Percentiles rank a stretch among this genome's conserved stretches.
These are phyloP conservation scores for Sporothrix euskadiensis DNA, from an alignment of 2,329 filamentous ascomycete genomes.

Conservation along the genomic window DNA sequence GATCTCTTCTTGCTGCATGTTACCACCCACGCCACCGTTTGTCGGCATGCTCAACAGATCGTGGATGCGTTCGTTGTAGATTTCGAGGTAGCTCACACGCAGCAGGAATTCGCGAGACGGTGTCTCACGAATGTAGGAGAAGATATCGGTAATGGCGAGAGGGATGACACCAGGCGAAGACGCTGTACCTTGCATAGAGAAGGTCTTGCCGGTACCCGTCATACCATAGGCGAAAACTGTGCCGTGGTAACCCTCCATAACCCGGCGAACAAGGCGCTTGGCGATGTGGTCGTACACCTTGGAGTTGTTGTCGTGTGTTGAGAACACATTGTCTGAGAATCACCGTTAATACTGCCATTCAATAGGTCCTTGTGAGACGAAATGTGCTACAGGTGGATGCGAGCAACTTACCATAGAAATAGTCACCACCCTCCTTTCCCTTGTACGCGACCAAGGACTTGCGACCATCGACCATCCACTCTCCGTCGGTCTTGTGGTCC, in stretches of 20 bases:
- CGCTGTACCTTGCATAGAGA: slow-evolving; percentile 98
- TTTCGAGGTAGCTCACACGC: slow-evolving; percentile 96
- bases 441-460: slow-evolving; percentile 78
- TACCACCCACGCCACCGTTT: slow-evolving; percentile 55
- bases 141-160: slow-evolving; percentile 96
- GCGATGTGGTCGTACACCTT: slow-evolving; percentile 93
- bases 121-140: slow-evolving; percentile 97
- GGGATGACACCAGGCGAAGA: slow-evolving; percentile 95
- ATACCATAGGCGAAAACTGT: slow-evolving; percentile 99
- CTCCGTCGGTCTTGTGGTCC: slow-evolving; percentile 66
- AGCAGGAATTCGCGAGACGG: slow-evolving; percentile 91
- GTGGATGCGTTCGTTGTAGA: slow-evolving; percentile 97
- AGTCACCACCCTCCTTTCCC: slow-evolving; percentile 88
- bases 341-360: slow-evolving; percentile 29
- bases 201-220: slow-evolving; percentile 98
- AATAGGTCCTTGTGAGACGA: too few species aligned
- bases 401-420: slow-evolving; percentile 73
- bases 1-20: slow-evolving; percentile 78
- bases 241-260: slow-evolving; percentile 99
- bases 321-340: slow-evolving; percentile 85
- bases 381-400: not conserved
- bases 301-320: slow-evolving; percentile 88
- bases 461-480: slow-evolving; percentile 90
- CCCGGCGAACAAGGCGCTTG: slow-evolving; percentile 88
- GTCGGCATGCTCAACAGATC: slow-evolving; percentile 80